phyloP scores from a whole-genome alignment of 108 stramenopile genomes.

The Discostella stelligeroides region DNA sequence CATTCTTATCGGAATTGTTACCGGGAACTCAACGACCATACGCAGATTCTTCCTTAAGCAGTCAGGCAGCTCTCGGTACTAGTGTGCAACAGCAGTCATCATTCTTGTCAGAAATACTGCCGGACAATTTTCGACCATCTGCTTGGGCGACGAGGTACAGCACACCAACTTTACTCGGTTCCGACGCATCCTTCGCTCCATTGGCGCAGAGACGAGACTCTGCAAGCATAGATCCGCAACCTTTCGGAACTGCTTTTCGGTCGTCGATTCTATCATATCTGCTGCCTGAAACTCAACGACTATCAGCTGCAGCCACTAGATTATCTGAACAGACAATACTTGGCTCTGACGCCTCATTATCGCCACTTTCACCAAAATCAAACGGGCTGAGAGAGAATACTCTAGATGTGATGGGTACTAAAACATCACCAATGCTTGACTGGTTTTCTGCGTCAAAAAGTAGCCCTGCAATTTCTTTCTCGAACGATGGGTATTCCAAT shows the following conservation, averaged over 20 bases:
- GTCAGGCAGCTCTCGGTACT: background rate
- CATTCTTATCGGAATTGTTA: constrained; percentile 1
- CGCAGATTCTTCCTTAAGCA: background rate
- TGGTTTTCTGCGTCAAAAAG: constrained; percentile 8
- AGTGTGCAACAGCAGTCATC: background rate
- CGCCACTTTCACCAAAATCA: background rate
- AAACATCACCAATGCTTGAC: constrained; percentile 20
- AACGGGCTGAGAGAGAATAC: background rate
- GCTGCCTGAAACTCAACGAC: constrained; percentile 13
- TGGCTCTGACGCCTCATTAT: constrained; percentile 10
- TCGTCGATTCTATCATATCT: background rate
- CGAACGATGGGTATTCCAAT: background rate
- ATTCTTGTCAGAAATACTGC: background rate
- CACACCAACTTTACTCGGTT: constrained; percentile 5
- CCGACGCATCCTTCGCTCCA: constrained; percentile 16
- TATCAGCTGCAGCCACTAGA: background rate
- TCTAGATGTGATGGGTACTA: constrained; percentile 5
- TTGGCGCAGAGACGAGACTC: background rate
- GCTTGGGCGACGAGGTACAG: constrained; percentile 1
- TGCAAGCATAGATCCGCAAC: background rate
- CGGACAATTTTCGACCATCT: background rate
- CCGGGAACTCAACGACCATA: background rate
- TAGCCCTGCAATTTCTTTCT: background rate
- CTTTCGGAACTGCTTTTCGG: no score
- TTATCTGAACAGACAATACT: background rate